Percentiles rank a stretch among this genome's conserved stretches.
phyloP scores from a whole-genome alignment of 2,329 filamentous ascomycete genomes.

The Cladophialophora psammophila region DNA sequence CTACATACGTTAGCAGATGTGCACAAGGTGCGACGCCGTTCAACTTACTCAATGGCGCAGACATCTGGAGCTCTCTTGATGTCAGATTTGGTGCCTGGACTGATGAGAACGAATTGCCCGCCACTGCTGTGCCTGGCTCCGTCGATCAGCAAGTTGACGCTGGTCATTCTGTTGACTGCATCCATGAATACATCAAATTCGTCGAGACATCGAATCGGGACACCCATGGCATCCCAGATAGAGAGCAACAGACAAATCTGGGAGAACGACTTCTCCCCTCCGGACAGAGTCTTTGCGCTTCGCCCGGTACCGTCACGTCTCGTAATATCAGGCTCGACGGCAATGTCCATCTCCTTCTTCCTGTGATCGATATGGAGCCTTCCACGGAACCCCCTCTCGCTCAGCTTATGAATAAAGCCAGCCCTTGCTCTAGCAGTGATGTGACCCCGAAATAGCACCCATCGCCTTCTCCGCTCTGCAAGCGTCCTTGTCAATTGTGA shows the following conservation, averaged over 20 bases:
- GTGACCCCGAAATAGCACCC: conserved; percentile 79
- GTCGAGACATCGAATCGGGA: conserved; percentile 90
- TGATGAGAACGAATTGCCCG: conserved; percentile 94
- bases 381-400: conserved; percentile 87
- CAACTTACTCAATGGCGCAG: conserved; percentile 52
- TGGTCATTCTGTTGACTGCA: conserved; percentile 89
- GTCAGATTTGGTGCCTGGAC: conserved; percentile 78
- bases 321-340: conserved; percentile 75
- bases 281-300: conserved; percentile 89
- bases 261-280: conserved; percentile 97
- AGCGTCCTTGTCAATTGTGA: conserved; percentile 68
- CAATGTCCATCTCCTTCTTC: conserved; percentile 75
- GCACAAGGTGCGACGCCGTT: conserved; percentile 1
- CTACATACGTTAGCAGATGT: conserved; percentile 36
- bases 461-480: conserved; percentile 73
- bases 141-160: conserved; percentile 91
- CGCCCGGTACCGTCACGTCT: conserved; percentile 73
- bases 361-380: conserved; percentile 79
- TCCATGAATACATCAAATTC: conserved; percentile 99
- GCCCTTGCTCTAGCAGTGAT: conserved; percentile 87
- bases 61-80: conserved; percentile 56
- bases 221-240: conserved; percentile 98
- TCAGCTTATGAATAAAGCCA: conserved; percentile 87
- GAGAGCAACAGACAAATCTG: conserved; percentile 92
- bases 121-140: conserved; percentile 87